Evolutionary conservation across 805 yeast genomes (phyloP), one percentile per base, ranked within the genome.

Genomic region (Candida peoriensis): DNA sequence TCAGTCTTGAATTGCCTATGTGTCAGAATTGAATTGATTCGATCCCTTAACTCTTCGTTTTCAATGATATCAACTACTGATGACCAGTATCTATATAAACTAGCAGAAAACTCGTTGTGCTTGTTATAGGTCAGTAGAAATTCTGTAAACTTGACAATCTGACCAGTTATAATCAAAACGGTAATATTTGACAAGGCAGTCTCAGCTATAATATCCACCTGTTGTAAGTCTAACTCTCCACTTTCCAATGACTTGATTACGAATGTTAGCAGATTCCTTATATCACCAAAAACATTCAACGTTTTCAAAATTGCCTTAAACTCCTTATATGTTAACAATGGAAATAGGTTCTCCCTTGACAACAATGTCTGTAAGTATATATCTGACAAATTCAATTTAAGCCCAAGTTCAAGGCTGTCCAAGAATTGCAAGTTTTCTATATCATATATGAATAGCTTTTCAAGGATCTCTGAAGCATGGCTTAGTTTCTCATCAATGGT

Each of bases 291-390:
- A 12, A 34, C 12, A 4, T 38, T 8, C 6, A 46, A 32, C 4
- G 41, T 40, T 30, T 36, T 39, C 10, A 48, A 24, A 14, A 43
- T 41, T 6, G 34, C 30, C 24, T 45, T 47, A 22, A 60, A 51
- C 38, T 62, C 66, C 17, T 56, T 61, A 37, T 64, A 63, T 8
- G 64, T 61, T 31, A 59, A 44, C 30, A 62, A 54, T 5, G 65
- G 55, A 38, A 64, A 64, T 5, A 60, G 57, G 38, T 60, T 65
- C 20, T 58, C 42, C 4, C 39, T 36, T 0, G 41, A 26, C n/a
- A 47, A 30, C 3, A 43, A 24, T 45, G 23, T 52, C 46, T 35
- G 52, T 38, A 46, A 49, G 48, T 43, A 61, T 54, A 23, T 46
- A 16, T 50, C 67, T 49, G 65, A 45, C 38, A 61, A 36, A 44